A percentile compares a stretch with the other conserved stretches of the same genome.
These are phyloP conservation scores for Talaromyces sp. DNA, from an alignment of 2,329 filamentous ascomycete genomes.

Conservation along the genomic window DNA sequence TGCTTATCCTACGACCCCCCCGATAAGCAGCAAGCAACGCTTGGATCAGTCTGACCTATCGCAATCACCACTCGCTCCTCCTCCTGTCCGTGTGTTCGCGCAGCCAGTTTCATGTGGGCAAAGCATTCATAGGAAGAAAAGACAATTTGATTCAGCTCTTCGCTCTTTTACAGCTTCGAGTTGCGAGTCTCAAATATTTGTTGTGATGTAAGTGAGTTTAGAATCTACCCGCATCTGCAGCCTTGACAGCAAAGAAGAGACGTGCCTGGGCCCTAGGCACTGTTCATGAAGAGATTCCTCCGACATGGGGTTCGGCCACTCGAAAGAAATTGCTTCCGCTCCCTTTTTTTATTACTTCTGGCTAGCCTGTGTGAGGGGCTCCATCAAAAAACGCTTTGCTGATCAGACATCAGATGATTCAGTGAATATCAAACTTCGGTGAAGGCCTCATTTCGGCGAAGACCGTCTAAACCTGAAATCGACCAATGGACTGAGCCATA, in stretches of 20 bases:
- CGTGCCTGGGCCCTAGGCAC: neutral
- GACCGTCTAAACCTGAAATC: neutral
- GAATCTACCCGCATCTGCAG: conserved; percentile 2
- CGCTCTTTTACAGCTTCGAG: neutral
- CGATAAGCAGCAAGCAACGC: conserved; percentile 11
- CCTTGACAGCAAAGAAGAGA: neutral
- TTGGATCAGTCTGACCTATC: neutral
- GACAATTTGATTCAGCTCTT: neutral
- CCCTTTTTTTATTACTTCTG: neutral
- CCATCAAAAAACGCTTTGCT: neutral
- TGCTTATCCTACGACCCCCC: neutral
- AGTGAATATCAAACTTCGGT: conserved; percentile 5
- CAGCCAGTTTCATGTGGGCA: neutral
- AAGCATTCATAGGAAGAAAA: neutral
- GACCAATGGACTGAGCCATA: conserved; percentile 4
- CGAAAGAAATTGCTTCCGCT: neutral
- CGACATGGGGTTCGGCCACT: neutral
- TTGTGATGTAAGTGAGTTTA: conserved; percentile 7
- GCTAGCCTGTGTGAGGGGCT: neutral
- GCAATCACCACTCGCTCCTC: neutral
- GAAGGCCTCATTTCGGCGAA: conserved; percentile 5
- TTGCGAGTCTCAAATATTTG: neutral
- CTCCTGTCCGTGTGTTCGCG: neutral
- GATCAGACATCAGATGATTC: conserved; percentile 7
- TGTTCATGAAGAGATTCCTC: neutral